Evolutionary conservation across 768 basidiomycete species (phyloP).

Genomic region (Rhizopogon vinicolor): DNA sequence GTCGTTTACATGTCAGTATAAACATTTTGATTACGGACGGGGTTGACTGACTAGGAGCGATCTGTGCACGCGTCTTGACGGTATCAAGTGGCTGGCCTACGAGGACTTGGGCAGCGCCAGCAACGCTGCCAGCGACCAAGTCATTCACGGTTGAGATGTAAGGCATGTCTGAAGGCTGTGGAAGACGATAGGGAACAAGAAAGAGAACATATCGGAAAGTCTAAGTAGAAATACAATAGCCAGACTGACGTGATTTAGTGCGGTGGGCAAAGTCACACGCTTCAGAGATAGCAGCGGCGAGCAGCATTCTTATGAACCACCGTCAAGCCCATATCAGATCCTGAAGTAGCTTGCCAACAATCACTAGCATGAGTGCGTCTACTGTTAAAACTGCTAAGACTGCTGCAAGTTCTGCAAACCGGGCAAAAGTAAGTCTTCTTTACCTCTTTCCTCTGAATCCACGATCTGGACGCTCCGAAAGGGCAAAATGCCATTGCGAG

Average conservation of each 20-base stretch:
- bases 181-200: neutral
- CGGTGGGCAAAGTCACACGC: neutral
- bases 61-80: conserved; percentile 84
- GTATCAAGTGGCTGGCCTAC: conserved; percentile 93
- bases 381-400: too few species aligned
- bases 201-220: too few species aligned
- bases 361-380: neutral
- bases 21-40: neutral
- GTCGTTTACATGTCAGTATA: conserved; percentile 5
- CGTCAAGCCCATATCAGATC: too few species aligned
- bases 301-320: too few species aligned
- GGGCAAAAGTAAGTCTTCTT: neutral
- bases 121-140: conserved; percentile 83
- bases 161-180: neutral
- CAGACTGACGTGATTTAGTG: neutral
- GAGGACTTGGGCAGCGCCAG: conserved; percentile 91
- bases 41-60: conserved; percentile 63
- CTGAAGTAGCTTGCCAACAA: neutral
- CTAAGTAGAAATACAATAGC: too few species aligned
- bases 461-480: neutral
- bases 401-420: neutral
- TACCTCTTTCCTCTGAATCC: neutral
- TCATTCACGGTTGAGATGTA: conserved; percentile 68
- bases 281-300: too few species aligned
- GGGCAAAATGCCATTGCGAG: neutral